phyloP scores from a whole-genome alignment of 768 basidiomycete genomes.

The Tricholomella constricta region DNA sequence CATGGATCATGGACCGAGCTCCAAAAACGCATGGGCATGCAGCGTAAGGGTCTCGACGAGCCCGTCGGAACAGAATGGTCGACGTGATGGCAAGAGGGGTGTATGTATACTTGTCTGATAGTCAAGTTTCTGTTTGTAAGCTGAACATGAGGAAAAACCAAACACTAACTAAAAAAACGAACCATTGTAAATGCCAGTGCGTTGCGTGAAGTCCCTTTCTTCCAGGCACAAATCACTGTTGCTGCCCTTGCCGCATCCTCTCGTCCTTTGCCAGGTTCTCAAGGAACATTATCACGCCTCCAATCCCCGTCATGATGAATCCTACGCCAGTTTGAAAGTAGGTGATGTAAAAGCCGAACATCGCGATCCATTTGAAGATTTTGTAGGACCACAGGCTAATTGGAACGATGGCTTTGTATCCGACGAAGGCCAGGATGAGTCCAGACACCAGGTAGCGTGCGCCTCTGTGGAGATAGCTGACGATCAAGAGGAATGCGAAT shows the following conservation, averaged over 20 bases:
- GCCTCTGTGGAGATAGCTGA: constrained; percentile 30
- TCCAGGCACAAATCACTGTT: neutral
- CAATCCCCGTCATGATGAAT: constrained; percentile 21
- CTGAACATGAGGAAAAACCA: too few species aligned
- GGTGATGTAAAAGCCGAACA: constrained; percentile 14
- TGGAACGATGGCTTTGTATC: constrained; percentile 24
- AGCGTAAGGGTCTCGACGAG: too few species aligned
- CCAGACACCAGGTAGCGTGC: constrained; percentile 23
- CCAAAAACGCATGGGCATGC: too few species aligned
- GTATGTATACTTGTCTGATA: too few species aligned
- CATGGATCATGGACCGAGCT: too few species aligned
- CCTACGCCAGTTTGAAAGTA: constrained; percentile 17
- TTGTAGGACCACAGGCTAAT: neutral
- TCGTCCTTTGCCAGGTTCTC: constrained; percentile 18
- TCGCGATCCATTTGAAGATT: constrained; percentile 15
- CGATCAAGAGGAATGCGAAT: constrained; percentile 25
- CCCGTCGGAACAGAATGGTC: too few species aligned
- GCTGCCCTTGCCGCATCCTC: neutral
- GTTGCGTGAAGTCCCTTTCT: neutral
- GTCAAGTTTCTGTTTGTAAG: too few species aligned
- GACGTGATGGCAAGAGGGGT: too few species aligned
- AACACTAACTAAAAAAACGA: neutral
- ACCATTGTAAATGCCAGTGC: neutral
- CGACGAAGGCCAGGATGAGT: constrained; percentile 26
- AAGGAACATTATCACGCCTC: constrained; percentile 8